A percentile compares a stretch with the other conserved stretches of the same genome.
Conservation (phyloP, 202 grass and related monocot genomes). For the Digitaria exilis region DNA sequence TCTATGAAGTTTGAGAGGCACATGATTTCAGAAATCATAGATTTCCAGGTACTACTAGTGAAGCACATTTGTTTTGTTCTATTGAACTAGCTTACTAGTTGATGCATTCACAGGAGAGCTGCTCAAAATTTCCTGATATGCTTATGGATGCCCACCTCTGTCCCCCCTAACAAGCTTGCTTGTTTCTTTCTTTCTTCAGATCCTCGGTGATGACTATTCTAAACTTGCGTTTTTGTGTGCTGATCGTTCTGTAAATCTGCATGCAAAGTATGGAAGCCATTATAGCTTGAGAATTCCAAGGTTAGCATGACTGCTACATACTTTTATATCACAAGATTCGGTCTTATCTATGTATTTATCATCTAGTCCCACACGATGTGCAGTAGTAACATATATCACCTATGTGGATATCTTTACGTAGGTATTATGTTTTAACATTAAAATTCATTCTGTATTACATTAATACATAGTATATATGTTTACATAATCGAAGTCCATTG, state of each 20-base stretch:
- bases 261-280: conserved; percentile 94
- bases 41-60: conserved; percentile 72
- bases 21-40: conserved; percentile 84
- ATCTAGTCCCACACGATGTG: conserved; percentile 13
- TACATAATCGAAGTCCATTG: not conserved
- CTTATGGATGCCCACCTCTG: not conserved
- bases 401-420: not conserved
- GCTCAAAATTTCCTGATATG: not conserved
- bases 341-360: conserved; percentile 11
- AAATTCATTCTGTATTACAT: conserved; percentile 12
- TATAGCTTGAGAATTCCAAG: conserved; percentile 97
- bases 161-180: conserved; percentile 16
- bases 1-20: conserved; percentile 97
- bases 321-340: not conserved
- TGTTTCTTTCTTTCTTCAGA: conserved; percentile 50
- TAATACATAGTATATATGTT: conserved; percentile 2
- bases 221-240: conserved; percentile 92
- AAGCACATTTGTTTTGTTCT: not conserved
- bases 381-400: not conserved
- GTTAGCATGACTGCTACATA: conserved; percentile 45
- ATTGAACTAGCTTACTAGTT: not conserved
- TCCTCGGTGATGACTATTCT: conserved; percentile 86
- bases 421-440: not conserved
- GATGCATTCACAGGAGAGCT: not conserved
- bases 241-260: conserved; percentile 87